Conservation (phyloP, 2,329 filamentous ascomycete genomes). For the Cordyceps javanica region DNA sequence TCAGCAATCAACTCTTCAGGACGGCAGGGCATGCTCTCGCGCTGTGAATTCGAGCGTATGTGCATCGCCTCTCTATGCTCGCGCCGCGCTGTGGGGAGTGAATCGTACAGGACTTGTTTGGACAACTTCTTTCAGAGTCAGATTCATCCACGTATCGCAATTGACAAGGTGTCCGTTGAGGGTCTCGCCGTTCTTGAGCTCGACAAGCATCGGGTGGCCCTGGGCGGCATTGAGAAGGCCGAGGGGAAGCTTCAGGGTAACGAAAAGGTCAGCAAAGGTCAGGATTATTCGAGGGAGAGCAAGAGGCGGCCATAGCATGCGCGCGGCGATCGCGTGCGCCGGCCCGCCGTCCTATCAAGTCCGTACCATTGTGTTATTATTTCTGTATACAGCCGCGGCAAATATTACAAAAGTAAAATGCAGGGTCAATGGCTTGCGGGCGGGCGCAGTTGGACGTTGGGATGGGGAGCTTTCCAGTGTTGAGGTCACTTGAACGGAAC, state of each 20-base stretch:
- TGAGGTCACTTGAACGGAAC: conserved; percentile 4
- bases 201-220: conserved; percentile 95
- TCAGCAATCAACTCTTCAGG: not conserved
- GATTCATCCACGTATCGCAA: conserved; percentile 99
- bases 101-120: conserved; percentile 74
- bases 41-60: not conserved
- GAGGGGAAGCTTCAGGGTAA: conserved; percentile 51
- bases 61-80: not conserved
- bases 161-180: conserved; percentile 92
- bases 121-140: conserved; percentile 93
- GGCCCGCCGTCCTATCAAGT: not conserved
- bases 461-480: not conserved
- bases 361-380: not conserved
- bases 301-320: not conserved
- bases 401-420: not conserved
- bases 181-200: conserved; percentile 96
- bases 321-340: not conserved
- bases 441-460: not conserved
- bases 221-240: conserved; percentile 92
- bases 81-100: not conserved
- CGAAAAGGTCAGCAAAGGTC: conserved; percentile 19
- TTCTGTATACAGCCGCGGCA: not conserved
- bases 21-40: not conserved
- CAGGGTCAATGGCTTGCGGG: not conserved
- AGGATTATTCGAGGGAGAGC: not conserved